Percentiles rank a stretch among this genome's conserved stretches.
Evolutionary conservation across 345 rosid species (phyloP).

Genomic region (Murraya paniculata): DNA sequence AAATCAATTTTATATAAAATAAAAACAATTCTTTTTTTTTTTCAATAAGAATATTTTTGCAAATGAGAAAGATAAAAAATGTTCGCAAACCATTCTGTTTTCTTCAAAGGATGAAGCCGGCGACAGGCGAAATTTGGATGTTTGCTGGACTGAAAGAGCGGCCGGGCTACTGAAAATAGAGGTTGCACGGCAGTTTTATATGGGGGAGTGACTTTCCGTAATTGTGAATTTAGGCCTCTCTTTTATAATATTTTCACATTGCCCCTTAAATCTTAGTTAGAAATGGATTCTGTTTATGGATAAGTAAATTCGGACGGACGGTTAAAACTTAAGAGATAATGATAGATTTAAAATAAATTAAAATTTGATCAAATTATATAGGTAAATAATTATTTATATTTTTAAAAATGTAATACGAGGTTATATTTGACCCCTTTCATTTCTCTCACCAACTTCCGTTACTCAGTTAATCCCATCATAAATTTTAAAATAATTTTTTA

Average conservation of each 20-base stretch:
- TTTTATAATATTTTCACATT: neutral
- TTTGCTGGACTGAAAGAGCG: neutral
- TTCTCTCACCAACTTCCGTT: no score
- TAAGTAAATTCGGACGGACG: no score
- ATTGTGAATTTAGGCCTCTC: neutral
- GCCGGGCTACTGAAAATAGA: neutral
- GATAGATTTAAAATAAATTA: no score
- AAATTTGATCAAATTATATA: no score
- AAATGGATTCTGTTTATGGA: no score
- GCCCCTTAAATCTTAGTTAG: neutral
- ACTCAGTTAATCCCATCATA: no score
- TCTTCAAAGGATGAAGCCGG: neutral
- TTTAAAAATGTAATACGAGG: no score
- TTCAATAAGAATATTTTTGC: no score
- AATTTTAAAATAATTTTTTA: no score
- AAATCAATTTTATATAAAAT: neutral
- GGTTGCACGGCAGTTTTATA: neutral
- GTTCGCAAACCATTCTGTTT: neutral
- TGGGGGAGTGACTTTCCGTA: neutral
- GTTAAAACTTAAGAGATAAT: neutral
- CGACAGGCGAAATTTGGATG: neutral
- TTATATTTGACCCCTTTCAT: no score
- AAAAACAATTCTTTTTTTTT: neutral
- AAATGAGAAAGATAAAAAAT: neutral
- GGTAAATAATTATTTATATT: no score